A percentile compares a stretch with the other conserved stretches of the same genome.
Evolutionary conservation across 2,329 filamentous ascomycete genomes (phyloP).

Genomic region (Trichoderma semiorbis): DNA sequence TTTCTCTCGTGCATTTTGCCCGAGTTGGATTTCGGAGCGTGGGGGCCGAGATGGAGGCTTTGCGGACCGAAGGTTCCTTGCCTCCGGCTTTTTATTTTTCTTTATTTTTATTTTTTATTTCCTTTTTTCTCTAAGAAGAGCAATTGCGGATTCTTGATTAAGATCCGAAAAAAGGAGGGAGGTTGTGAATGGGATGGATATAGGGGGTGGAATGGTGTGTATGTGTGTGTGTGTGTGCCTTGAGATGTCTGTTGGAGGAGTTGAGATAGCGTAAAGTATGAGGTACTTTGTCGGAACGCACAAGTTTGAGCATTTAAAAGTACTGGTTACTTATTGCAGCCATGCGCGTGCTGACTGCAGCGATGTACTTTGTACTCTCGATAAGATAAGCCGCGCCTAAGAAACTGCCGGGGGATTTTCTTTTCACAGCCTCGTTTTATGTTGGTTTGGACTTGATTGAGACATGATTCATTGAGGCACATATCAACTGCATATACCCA

Average conservation of each 20-base stretch:
- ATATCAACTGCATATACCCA: neutral
- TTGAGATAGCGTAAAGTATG: neutral
- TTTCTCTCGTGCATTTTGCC: neutral
- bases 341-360: neutral
- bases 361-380: neutral
- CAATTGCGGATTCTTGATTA: neutral
- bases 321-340: neutral
- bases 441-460: neutral
- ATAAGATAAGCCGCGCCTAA: conserved; percentile 5
- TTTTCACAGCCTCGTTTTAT: neutral
- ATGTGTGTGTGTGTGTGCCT: neutral
- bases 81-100: neutral
- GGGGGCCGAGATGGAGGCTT: neutral
- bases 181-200: neutral
- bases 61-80: neutral
- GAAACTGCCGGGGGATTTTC: neutral
- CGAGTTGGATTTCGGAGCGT: neutral
- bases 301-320: neutral
- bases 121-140: neutral
- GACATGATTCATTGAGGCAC: neutral
- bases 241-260: neutral
- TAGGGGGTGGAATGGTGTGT: neutral
- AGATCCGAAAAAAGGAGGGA: neutral
- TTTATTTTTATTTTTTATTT: neutral
- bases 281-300: neutral